Conservation (phyloP, 768 basidiomycete genomes). For the Dentipellis sp. region DNA sequence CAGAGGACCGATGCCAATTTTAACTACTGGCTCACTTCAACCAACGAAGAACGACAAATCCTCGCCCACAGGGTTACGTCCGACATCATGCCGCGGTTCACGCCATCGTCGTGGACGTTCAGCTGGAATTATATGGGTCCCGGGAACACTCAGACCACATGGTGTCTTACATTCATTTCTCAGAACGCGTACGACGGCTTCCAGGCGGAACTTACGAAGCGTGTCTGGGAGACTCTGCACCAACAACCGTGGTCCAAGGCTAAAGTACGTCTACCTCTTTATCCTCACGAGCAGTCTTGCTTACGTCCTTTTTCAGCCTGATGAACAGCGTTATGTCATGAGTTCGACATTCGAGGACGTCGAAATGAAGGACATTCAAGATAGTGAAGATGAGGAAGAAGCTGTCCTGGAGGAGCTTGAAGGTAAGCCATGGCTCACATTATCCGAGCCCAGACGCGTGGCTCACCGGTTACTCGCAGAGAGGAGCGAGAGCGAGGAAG, state of each 20-base stretch:
- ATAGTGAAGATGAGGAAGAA: conserved; percentile 57
- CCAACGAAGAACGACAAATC: conserved; percentile 36
- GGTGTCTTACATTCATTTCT: conserved; percentile 68
- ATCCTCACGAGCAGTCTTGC: not conserved
- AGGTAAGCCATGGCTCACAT: conserved; percentile 29
- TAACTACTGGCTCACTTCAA: conserved; percentile 51
- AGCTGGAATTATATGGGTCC: conserved; percentile 79
- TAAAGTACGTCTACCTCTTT: conserved; percentile 42
- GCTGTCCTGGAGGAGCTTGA: conserved; percentile 64
- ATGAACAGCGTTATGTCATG: conserved; percentile 82
- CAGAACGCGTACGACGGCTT: conserved; percentile 50
- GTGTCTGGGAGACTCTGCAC: conserved; percentile 77
- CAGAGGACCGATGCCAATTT: conserved; percentile 35
- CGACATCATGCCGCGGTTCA: conserved; percentile 68
- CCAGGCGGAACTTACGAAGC: conserved; percentile 53
- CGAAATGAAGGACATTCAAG: conserved; percentile 76
- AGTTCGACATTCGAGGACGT: conserved; percentile 74
- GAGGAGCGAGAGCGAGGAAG: conserved; percentile 9
- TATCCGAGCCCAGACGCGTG: conserved; percentile 5
- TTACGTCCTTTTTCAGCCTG: conserved; percentile 33
- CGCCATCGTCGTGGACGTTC: conserved; percentile 54
- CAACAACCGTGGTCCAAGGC: conserved; percentile 67
- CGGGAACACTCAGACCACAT: conserved; percentile 54
- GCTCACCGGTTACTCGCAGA: not conserved
- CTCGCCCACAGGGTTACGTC: conserved; percentile 56